A percentile compares a stretch with the other conserved stretches of the same genome.
Evolutionary conservation across 208 protist species (phyloP).

Genomic region (Phytomonas serpens): DNA sequence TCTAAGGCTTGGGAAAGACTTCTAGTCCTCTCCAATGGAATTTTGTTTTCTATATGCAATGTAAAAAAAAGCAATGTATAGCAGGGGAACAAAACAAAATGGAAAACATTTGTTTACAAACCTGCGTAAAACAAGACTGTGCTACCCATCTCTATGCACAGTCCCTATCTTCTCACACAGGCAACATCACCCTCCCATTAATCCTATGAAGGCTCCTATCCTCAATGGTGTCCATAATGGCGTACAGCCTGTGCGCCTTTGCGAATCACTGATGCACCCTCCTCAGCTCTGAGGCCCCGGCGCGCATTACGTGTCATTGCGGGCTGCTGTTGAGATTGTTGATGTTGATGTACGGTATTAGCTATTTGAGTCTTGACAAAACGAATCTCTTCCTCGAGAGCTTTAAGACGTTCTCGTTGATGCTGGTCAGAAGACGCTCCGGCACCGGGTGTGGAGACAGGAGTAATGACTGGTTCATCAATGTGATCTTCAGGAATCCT

Average conservation of each 20-base stretch:
- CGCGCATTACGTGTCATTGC: not conserved
- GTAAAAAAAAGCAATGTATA: not conserved
- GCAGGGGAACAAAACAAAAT: not conserved
- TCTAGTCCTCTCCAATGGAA: not conserved
- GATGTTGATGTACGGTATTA: conserved; percentile 13
- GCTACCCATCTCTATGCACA: not conserved
- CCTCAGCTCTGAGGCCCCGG: not conserved
- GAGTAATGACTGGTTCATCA: not conserved
- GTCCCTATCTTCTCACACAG: not conserved
- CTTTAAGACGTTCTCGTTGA: conserved; percentile 17
- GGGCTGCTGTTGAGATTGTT: conserved; percentile 16
- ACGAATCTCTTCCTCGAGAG: conserved; percentile 59
- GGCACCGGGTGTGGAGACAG: not conserved
- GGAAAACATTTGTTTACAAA: not conserved
- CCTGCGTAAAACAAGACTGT: too few species aligned
- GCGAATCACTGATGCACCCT: conserved; percentile 29
- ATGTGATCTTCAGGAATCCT: not conserved
- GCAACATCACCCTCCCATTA: not conserved
- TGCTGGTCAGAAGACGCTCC: not conserved
- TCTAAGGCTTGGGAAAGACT: not conserved
- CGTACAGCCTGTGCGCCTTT: conserved; percentile 44
- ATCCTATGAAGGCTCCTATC: not conserved
- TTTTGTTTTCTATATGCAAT: not conserved
- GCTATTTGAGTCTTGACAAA: conserved; percentile 49
- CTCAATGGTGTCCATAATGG: conserved; percentile 37